A percentile compares a stretch with the other conserved stretches of the same genome.
These are phyloP conservation scores for Baffinella frigidus DNA, from an alignment of 208 protist species.

Conservation along the genomic window DNA sequence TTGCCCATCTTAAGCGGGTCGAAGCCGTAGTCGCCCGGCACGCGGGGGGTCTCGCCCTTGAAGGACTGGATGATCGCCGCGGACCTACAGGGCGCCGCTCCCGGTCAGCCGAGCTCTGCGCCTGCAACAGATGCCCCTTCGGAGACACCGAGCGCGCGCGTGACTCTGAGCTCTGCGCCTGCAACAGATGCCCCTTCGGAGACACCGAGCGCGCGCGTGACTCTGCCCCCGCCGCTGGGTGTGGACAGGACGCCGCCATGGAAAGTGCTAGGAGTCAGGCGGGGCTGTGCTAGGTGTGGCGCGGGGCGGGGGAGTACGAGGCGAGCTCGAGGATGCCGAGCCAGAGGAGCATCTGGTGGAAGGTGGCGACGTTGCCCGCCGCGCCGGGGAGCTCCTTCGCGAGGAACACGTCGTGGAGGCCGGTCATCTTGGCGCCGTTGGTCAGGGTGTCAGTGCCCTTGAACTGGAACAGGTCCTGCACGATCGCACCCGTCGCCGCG, in stretches of 20 bases:
- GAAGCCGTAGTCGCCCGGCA: background rate
- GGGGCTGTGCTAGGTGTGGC: too few relatives aligned
- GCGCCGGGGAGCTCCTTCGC: background rate
- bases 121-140: background rate
- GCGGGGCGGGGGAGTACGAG: too few relatives aligned
- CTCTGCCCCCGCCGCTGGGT: too few relatives aligned
- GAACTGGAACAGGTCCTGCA: conserved; percentile 50
- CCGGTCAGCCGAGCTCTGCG: conserved; percentile 15
- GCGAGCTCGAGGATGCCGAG: conserved; percentile 44
- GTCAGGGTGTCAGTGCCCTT: background rate
- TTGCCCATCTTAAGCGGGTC: conserved; percentile 12
- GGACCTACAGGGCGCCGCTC: too few relatives aligned
- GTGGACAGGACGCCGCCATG: too few relatives aligned
- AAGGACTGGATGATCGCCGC: conserved; percentile 1
- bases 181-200: too few relatives aligned
- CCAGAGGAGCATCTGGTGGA: conserved; percentile 49
- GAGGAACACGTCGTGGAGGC: background rate
- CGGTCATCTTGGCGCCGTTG: background rate
- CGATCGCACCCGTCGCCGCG: conserved; percentile 45
- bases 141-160: too few relatives aligned
- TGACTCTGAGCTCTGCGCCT: too few relatives aligned
- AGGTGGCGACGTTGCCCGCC: background rate
- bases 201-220: too few relatives aligned
- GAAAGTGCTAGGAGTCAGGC: too few relatives aligned
- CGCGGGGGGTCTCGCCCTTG: conserved; percentile 57